A percentile compares a stretch with the other conserved stretches of the same genome.
Evolutionary conservation across 306 rosid genomes (phyloP).

Genomic region (Citrullus mucosospermus): DNA sequence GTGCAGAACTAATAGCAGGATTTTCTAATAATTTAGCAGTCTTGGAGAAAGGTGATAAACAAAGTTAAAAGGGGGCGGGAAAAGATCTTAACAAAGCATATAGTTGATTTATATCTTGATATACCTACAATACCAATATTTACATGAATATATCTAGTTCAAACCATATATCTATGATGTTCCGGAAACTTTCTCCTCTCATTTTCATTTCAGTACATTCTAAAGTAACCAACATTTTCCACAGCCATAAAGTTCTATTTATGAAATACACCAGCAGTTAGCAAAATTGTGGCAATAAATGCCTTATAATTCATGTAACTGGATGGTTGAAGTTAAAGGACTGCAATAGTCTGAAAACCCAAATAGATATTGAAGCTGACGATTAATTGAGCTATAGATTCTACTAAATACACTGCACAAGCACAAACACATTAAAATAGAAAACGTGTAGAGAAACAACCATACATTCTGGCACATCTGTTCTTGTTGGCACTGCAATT

Average conservation of each 20-base stretch:
- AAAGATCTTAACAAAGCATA: background rate
- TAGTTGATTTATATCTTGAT: too few species aligned
- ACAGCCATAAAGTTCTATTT: background rate
- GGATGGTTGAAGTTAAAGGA: background rate
- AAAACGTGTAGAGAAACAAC: slow-evolving; percentile 10
- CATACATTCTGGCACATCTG: slow-evolving; percentile 94
- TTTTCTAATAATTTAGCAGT: background rate
- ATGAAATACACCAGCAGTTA: background rate
- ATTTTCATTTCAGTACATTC: background rate
- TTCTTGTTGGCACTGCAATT: slow-evolving; percentile 93
- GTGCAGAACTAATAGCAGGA: background rate
- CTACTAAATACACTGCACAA: background rate
- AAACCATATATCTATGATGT: background rate
- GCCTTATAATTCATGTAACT: background rate
- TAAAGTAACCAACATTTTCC: background rate
- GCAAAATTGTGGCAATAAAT: background rate
- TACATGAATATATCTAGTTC: background rate
- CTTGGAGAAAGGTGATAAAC: background rate
- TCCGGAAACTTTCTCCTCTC: background rate
- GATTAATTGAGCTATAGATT: background rate
- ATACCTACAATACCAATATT: background rate
- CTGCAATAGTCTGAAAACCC: background rate
- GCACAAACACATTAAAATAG: slow-evolving; percentile 9
- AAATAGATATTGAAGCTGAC: background rate
- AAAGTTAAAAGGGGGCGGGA: background rate